A percentile compares a stretch with the other conserved stretches of the same genome.
phyloP scores from a whole-genome alignment of 306 rosid species.

The Prosopis cineraria region DNA sequence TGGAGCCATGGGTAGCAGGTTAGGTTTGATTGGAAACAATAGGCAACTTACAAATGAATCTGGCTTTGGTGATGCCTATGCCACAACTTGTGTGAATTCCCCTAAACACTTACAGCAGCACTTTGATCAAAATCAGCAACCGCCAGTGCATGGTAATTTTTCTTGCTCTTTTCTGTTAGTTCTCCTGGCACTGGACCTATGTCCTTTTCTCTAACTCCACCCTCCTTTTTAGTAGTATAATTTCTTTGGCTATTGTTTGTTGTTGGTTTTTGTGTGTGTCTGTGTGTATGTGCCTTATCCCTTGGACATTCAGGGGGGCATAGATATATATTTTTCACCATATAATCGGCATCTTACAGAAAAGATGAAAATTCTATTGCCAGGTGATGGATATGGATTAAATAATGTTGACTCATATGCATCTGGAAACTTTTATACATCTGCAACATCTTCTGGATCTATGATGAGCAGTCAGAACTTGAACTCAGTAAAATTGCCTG shows the following conservation, averaged over 20 bases:
- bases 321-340: slow-evolving; percentile 10
- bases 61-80: slow-evolving; percentile 66
- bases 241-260: slow-evolving; percentile 27
- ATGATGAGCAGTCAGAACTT: slow-evolving; percentile 70
- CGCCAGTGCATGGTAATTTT: slow-evolving; percentile 64
- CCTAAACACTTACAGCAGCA: slow-evolving; percentile 59
- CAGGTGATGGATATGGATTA: slow-evolving; percentile 88
- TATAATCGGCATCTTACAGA: slow-evolving; percentile 33
- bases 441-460: slow-evolving; percentile 72
- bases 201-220: not conserved
- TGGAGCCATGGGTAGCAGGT: slow-evolving; percentile 68
- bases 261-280: not conserved
- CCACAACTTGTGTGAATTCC: slow-evolving; percentile 57
- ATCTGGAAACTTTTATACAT: slow-evolving; percentile 68
- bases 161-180: slow-evolving; percentile 20
- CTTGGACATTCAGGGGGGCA: not conserved
- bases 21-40: slow-evolving; percentile 79
- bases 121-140: slow-evolving; percentile 59
- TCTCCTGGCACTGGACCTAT: not conserved
- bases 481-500: slow-evolving; percentile 60
- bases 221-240: not conserved
- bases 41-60: slow-evolving; percentile 62
- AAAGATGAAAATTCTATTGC: slow-evolving; percentile 33
- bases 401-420: slow-evolving; percentile 67
- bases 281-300: slow-evolving; percentile 7